phyloP scores from a whole-genome alignment of 2,329 filamentous ascomycete species.

The Dactylellina drechsleri region DNA sequence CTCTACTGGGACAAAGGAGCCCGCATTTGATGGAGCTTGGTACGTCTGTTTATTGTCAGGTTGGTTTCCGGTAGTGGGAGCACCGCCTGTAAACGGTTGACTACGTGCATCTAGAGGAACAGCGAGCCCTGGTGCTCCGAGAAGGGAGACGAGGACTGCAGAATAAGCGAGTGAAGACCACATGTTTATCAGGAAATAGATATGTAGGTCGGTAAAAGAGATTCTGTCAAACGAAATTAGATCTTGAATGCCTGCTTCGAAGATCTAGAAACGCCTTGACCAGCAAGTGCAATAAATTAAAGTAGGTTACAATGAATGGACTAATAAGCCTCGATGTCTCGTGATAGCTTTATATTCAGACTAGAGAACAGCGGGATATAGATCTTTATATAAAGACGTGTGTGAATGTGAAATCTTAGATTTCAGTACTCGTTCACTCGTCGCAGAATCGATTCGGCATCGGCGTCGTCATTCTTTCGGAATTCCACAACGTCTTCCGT shows the following conservation, averaged over 20 bases:
- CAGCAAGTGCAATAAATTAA: neutral
- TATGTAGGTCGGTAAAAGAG: no score
- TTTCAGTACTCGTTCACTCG: no score
- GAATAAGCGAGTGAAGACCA: neutral
- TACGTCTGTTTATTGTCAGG: neutral
- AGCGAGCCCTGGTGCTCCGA: neutral
- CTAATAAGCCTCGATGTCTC: neutral
- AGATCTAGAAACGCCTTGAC: neutral
- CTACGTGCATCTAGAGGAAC: neutral
- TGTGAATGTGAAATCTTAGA: no score
- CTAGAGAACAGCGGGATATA: no score
- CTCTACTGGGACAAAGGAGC: conserved; percentile 8
- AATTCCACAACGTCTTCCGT: no score
- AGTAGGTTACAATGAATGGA: neutral
- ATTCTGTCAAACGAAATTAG: neutral
- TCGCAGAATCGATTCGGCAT: no score
- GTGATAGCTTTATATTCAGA: no score
- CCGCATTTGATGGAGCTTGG: neutral
- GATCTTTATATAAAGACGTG: no score
- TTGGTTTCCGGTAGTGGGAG: neutral
- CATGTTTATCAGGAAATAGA: neutral
- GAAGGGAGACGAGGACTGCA: neutral
- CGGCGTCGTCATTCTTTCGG: no score
- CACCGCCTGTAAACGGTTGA: neutral
- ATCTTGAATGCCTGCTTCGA: conserved; percentile 1